A percentile compares a stretch with the other conserved stretches of the same genome.
These are phyloP conservation scores for Aspergillus aculeatinus DNA, from an alignment of 2,329 filamentous ascomycete species.

Conservation along the genomic window DNA sequence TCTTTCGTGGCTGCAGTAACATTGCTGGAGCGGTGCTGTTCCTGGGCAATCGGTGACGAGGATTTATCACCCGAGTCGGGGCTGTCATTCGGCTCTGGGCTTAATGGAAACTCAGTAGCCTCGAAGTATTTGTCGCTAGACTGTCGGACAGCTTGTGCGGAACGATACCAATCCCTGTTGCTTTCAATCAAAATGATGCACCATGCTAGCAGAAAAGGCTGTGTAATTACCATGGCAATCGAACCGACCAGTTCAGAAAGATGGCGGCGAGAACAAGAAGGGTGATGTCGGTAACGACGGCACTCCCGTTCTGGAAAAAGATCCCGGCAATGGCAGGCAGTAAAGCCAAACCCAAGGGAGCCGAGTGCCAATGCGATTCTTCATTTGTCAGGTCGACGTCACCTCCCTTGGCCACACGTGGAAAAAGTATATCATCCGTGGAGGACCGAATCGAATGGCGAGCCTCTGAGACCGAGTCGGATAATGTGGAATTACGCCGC, in stretches of 20 bases:
- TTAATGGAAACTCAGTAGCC: constrained; percentile 20
- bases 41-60: background rate
- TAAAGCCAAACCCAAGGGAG: constrained; percentile 80
- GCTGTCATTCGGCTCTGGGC: constrained; percentile 30
- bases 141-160: constrained; percentile 63
- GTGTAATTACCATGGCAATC: constrained; percentile 73
- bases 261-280: constrained; percentile 76
- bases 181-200: constrained; percentile 8
- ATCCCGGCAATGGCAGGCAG: constrained; percentile 82
- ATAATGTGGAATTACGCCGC: constrained; percentile 74
- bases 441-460: constrained; percentile 63
- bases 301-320: constrained; percentile 79
- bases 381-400: constrained; percentile 47
- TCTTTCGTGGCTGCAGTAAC: constrained; percentile 53
- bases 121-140: constrained; percentile 31
- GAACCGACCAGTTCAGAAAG: constrained; percentile 89
- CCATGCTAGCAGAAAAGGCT: constrained; percentile 9
- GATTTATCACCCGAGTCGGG: constrained; percentile 9
- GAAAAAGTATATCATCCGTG: constrained; percentile 67
- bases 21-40: constrained; percentile 9
- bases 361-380: constrained; percentile 70
- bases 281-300: constrained; percentile 80
- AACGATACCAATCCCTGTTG: constrained; percentile 69
- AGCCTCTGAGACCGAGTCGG: constrained; percentile 70
- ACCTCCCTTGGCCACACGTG: constrained; percentile 47